Base-by-base conservation (phyloP, 2,329 filamentous ascomycete genomes). In the Sporothrix brasiliensis region DNA sequence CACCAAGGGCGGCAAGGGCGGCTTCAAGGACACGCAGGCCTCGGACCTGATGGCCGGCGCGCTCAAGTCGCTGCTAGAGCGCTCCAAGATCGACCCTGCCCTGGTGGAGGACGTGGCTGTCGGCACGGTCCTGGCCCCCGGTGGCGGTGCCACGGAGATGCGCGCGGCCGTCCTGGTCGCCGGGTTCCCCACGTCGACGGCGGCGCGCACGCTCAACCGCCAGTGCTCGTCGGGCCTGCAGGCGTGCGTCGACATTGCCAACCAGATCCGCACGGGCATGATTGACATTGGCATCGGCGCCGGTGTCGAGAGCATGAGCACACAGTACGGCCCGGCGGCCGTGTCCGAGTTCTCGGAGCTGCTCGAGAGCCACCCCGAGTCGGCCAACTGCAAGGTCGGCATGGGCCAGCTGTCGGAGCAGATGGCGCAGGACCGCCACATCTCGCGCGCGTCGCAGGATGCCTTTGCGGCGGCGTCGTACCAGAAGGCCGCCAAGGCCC, bases 111-210 rank as follows among this genome's bases (percentile, higher is more conserved):
- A 99, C 79, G 91, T 99, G 74, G 91, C 91, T 68, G 94, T 98
- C 71, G 95, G 95, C 75, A 91, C 90, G 70, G 95, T 99, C 41
- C 89, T 99, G 65, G 89, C 94, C 21, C 94, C 94, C 47, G 95
- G 95, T 73, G 95, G 93, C 75, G 95, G 94, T 75, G 95, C 95
- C 27, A 98, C 95, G 61, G 95, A 98, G 83, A 97, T 97, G 89
- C 91, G 95, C 74, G 95, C 93, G 72, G 95, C 95, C 49, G 90
- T 91, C 69, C 86, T 98, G 70, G 92, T 93, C 7, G 95, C 95
- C 66, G 95, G 95, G 60, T 96, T 98, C 84, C 92, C 95, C 56
- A 91, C 92, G 76, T 86, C 88, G 21, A 88, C 93, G 5, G 91
- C 93, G n/a, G 91, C 97, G 71, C 93, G 92, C 82, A 89, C 89